phyloP scores from a whole-genome alignment of 2,329 filamentous ascomycete species.

The Hypocreales sp. region DNA sequence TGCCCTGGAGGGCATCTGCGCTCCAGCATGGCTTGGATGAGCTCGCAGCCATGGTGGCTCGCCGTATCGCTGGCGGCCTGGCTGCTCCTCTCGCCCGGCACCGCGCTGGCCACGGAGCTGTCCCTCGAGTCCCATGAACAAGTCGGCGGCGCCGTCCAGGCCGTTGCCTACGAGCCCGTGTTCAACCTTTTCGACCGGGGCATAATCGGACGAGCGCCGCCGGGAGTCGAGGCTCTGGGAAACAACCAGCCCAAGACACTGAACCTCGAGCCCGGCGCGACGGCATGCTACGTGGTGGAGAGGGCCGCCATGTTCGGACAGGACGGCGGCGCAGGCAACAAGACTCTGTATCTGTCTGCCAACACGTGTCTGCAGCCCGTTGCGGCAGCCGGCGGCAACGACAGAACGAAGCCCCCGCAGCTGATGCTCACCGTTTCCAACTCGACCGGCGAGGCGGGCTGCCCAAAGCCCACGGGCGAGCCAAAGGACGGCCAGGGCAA shows the following conservation, averaged over 20 bases:
- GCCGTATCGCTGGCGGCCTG: no score
- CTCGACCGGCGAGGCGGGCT: constrained; percentile 15
- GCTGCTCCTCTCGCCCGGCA: no score
- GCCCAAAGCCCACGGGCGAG: constrained; percentile 10
- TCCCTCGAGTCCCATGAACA: constrained; percentile 2
- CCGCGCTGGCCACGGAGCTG: no score
- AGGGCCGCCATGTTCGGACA: constrained; percentile 11
- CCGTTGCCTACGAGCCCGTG: constrained; percentile 37
- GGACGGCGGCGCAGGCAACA: constrained; percentile 4
- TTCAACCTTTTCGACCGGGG: constrained; percentile 46
- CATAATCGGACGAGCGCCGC: constrained; percentile 45
- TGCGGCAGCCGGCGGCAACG: constrained; percentile 6
- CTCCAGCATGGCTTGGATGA: no score
- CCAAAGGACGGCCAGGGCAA: constrained; percentile 12
- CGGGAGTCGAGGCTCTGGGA: constrained; percentile 29
- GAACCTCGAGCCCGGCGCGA: constrained; percentile 47
- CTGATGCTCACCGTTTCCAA: constrained; percentile 64
- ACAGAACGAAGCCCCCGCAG: constrained; percentile 40
- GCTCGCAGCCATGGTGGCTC: no score
- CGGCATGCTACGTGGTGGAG: constrained; percentile 26
- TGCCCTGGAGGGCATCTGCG: no score
- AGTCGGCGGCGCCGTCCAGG: constrained; percentile 7
- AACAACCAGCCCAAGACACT: constrained; percentile 50
- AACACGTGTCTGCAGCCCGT: constrained; percentile 72
- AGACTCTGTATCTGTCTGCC: constrained; percentile 61